Evolutionary conservation across 306 rosid species (phyloP), one percentile per base, ranked within the genome.

Genomic region (Comarum palustre): DNA sequence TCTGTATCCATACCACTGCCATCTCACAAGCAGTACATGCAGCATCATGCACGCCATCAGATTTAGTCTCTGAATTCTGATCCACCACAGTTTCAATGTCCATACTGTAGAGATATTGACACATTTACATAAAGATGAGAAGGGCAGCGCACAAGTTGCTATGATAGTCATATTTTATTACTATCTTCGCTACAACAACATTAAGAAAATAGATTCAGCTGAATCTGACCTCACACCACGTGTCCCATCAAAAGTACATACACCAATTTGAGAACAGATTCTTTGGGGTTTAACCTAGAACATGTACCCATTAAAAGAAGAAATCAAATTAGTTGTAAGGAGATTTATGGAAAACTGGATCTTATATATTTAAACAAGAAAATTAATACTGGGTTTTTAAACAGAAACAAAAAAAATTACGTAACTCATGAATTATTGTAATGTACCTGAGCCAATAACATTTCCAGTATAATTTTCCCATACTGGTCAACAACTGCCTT

Each of bases 1-100:
- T 88, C 78, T 81, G 89, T 72, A 86, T 82, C 90, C 92, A 88
- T 43, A 85, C 79, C 29, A 88, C 92, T 5, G 85, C 75, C 92
- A 85, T 85, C 83, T 88, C 90, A 76, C 92, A 88, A 34, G 81
- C 72, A 9, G 82, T 10, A 71, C 90, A 85, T 69, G 80, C 11
- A 36, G 78, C 81, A 63, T 77, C 84, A 69, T 1, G 82, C 29
- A 61, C 17, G 2, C 73, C 80, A 55, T 71, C 69, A 32, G 78
- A 46, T 57, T 42, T 63, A 58, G 46, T 72, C 14, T 48, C 78
- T 7, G 59, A 59, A 22, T 73, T 71, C 66, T 72, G 74, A 64
- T 86, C 74, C 27, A 86, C 84, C 50, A 83, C 82, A 47, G 87
- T 86, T 76, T 71, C 81, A 14, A 87, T 83, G 69, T 76, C 86